These are phyloP conservation scores for Talaromyces sp. DNA, from an alignment of 2,329 filamentous ascomycete genomes.

Conservation along the genomic window DNA sequence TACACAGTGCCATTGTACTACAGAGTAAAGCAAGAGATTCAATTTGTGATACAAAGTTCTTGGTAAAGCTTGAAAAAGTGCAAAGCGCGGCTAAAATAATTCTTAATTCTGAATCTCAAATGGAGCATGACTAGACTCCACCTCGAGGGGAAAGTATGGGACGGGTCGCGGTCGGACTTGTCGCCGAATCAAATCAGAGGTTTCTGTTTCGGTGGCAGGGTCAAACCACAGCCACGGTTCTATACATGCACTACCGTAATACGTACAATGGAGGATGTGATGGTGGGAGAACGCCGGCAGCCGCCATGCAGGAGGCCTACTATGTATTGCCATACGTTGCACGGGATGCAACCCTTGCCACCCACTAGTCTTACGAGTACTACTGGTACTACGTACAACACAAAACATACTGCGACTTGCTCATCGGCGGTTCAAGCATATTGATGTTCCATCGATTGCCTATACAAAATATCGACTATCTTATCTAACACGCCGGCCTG, in stretches of 20 bases:
- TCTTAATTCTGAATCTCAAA: background rate
- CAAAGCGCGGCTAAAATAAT: background rate
- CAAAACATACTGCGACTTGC: too few relatives aligned
- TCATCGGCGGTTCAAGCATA: background rate
- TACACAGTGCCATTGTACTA: background rate
- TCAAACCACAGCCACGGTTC: background rate
- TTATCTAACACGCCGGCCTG: background rate
- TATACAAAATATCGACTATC: constrained; percentile 3
- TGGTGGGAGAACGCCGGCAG: background rate
- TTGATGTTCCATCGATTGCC: background rate
- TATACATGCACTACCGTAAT: background rate
- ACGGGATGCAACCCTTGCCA: background rate
- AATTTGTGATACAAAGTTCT: background rate
- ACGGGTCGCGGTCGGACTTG: background rate
- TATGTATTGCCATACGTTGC: background rate
- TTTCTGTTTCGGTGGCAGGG: background rate
- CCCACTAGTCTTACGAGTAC: background rate
- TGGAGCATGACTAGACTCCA: background rate
- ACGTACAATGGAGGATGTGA: too few relatives aligned
- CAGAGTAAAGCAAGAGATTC: background rate
- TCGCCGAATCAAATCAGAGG: background rate
- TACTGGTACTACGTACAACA: background rate
- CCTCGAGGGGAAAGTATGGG: background rate
- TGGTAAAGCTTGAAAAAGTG: background rate
- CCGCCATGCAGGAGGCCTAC: background rate